Percentiles rank a stretch among this genome's conserved stretches.
These are phyloP conservation scores for Tremella yokohamensis DNA, from an alignment of 768 basidiomycete genomes.

Conservation along the genomic window DNA sequence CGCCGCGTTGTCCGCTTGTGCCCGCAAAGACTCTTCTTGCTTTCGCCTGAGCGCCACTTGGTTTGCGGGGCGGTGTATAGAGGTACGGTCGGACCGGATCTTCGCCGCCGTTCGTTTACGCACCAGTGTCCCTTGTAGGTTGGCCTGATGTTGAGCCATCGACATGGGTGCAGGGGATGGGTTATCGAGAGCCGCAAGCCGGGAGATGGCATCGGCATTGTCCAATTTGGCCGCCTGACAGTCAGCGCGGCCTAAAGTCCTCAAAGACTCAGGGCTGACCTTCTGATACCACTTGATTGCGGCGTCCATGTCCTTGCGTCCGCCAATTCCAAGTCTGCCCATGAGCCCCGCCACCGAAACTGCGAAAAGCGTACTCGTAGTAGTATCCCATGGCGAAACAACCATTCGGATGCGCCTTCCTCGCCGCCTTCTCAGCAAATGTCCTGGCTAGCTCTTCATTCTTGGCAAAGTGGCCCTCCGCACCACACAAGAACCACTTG, in stretches of 20 bases:
- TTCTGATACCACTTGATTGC: constrained; percentile 75
- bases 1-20: constrained; percentile 3
- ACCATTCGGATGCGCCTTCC: constrained; percentile 70
- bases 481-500: constrained; percentile 96
- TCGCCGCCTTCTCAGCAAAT: constrained; percentile 74
- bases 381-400: constrained; percentile 98
- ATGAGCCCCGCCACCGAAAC: not conserved
- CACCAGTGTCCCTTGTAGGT: constrained; percentile 75
- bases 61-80: constrained; percentile 12
- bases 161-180: constrained; percentile 65
- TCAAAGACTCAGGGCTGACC: constrained; percentile 51
- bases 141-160: constrained; percentile 71
- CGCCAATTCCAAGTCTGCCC: constrained; percentile 73
- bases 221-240: constrained; percentile 69
- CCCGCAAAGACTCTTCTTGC: not conserved
- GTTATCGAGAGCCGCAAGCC: constrained; percentile 66
- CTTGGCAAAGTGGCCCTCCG: constrained; percentile 69
- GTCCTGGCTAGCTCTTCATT: constrained; percentile 79
- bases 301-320: constrained; percentile 54
- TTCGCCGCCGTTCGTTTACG: constrained; percentile 71
- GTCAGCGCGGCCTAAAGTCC: not conserved
- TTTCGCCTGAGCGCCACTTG: not conserved
- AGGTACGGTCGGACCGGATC: constrained; percentile 41
- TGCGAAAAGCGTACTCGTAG: constrained; percentile 58
- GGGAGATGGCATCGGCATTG: constrained; percentile 73